A percentile compares a stretch with the other conserved stretches of the same genome.
These are phyloP conservation scores for Populus hybrid DNA, from an alignment of 441 rosid genomes.

Conservation along the genomic window DNA sequence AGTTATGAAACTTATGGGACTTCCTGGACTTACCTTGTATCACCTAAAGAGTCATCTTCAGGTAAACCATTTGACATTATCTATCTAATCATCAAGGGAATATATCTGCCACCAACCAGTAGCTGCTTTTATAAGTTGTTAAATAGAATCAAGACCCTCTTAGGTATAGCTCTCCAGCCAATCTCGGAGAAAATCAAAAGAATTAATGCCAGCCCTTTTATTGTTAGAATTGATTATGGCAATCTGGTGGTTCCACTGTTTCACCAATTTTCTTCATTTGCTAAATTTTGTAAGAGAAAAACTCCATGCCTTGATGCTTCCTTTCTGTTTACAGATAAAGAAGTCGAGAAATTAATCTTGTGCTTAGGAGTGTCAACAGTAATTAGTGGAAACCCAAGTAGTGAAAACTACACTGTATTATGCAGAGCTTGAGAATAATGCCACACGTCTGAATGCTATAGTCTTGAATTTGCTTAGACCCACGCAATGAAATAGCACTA, in stretches of 20 bases:
- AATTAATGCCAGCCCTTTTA: background rate
- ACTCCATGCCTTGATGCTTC: background rate
- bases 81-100: background rate
- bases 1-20: conserved; percentile 95
- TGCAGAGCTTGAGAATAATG: background rate
- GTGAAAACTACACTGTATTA: background rate
- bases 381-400: background rate
- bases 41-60: conserved; percentile 99
- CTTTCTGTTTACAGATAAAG: background rate
- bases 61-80: conserved; percentile 36
- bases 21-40: conserved; percentile 95
- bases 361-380: background rate
- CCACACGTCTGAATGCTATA: background rate
- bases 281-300: background rate
- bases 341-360: background rate
- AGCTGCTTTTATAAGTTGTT: conserved; percentile 1
- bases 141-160: background rate
- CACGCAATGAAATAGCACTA: background rate
- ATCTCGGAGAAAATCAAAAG: background rate
- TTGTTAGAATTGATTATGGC: background rate
- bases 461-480: background rate
- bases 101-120: background rate
- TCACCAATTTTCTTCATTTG: background rate
- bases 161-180: background rate
- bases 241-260: background rate